Conservation (phyloP, 768 basidiomycete species). For the Boletus rex-veris region DNA sequence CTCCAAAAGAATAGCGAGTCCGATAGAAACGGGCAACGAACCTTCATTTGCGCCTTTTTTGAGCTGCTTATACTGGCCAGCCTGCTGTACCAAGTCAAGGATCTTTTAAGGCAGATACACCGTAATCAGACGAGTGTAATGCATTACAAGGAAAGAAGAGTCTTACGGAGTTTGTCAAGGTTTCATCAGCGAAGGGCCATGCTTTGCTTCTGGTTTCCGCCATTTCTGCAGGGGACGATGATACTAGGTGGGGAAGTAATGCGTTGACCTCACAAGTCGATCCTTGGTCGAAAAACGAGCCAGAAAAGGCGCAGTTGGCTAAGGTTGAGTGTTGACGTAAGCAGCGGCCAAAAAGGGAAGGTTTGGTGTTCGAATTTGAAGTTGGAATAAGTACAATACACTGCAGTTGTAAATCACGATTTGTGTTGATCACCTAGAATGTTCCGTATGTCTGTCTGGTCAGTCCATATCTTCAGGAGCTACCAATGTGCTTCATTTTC, state of each 20-base stretch:
- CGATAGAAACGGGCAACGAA: slow-evolving; percentile 32
- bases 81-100: slow-evolving; percentile 93
- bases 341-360: neutral
- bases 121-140: neutral
- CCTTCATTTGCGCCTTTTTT: slow-evolving; percentile 99
- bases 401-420: neutral
- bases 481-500: too few species aligned
- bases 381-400: neutral
- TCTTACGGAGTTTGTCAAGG: slow-evolving; percentile 85
- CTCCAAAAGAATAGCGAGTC: neutral
- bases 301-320: neutral
- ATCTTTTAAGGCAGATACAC: slow-evolving; percentile 50
- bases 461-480: too few species aligned
- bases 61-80: slow-evolving; percentile 94
- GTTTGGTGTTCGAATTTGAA: too few species aligned
- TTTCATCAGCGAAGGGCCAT: slow-evolving; percentile 82
- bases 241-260: slow-evolving; percentile 1
- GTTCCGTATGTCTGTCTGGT: too few species aligned
- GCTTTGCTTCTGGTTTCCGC: slow-evolving; percentile 73
- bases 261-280: slow-evolving; percentile 78
- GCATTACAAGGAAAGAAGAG: neutral
- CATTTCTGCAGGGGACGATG: slow-evolving; percentile 39
- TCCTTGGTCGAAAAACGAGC: slow-evolving; percentile 66
- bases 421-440: too few species aligned
- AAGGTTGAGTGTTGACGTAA: slow-evolving; percentile 15